Base-by-base conservation (phyloP, 75 land plant species). In the Pinus tabuliformis region DNA sequence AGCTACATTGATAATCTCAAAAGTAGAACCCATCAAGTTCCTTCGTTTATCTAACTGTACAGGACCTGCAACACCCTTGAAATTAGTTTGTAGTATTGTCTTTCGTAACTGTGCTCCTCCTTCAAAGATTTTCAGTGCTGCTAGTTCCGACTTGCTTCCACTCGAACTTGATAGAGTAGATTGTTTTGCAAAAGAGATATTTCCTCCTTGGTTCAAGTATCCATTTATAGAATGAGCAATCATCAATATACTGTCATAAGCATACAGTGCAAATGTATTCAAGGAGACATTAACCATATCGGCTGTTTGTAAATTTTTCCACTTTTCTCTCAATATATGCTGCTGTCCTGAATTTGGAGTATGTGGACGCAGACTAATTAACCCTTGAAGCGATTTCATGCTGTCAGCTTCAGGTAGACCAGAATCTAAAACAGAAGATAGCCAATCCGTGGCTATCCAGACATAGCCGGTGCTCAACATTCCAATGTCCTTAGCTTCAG, bases 221-320 rank as follows among this genome's bases (percentile, higher is more conserved):
- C 21, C 21, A 42, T 61, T 18, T n/a, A 80, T 61, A 5, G 81
- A 28, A 65, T 72, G 83, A 30, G 94, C 96, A 58, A 78, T 56
- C 66, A 91, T 77, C 90, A 90, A 91, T 56, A 93, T 85, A 33
- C 89, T 78, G 76, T 93, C 96, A 89, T 93, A 91, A 15, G 96
- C 94, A 89, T 87, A 91, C 12, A 91, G 76, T 7, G 84, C 94
- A 81, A 89, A 93, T 20, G 86, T 70, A 78, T 88, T 88, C 60
- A 84, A 78, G 75, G 63, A 85, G 17, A 17, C 70, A 61, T 17
- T 21, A 33, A 71, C 85, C 6, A 30, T 72, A 21, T 74, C 5
- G 18, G 65, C 63, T 73, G 33, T 26, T 56, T 73, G 57, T 20
- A 85, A 30, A 6, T 74, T 74, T 21, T 78, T 88, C 94, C 91